These are phyloP conservation scores for Suhomyces prunicola DNA, from an alignment of 805 yeast genomes.

Conservation along the genomic window DNA sequence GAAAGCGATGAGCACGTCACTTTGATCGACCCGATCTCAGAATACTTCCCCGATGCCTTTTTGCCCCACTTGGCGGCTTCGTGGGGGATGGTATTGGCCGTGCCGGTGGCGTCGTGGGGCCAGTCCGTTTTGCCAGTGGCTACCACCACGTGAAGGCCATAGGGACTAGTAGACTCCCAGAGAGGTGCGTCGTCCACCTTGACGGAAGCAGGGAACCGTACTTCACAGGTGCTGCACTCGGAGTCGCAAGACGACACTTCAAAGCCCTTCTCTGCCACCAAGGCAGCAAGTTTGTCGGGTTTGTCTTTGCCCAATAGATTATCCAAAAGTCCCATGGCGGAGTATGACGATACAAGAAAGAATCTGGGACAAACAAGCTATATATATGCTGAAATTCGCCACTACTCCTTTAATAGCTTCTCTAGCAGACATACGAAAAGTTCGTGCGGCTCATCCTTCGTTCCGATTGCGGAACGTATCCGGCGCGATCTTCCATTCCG, in stretches of 20 bases:
- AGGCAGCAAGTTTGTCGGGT: neutral
- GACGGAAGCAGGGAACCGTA: conserved; percentile 51
- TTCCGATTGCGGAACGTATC: neutral
- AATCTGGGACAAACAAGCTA: neutral
- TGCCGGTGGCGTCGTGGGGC: conserved; percentile 67
- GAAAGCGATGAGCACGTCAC: conserved; percentile 56
- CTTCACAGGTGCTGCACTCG: conserved; percentile 54
- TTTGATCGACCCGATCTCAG: conserved; percentile 36
- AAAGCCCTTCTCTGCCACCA: conserved; percentile 18
- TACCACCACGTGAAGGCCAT: conserved; percentile 68
- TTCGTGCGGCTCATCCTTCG: neutral
- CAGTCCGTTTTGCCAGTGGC: conserved; percentile 87
- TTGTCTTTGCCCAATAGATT: neutral
- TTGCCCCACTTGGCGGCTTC: conserved; percentile 40
- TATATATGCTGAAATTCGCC: neutral
- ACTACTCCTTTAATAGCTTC: neutral
- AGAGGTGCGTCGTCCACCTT: conserved; percentile 43
- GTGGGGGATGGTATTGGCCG: conserved; percentile 42
- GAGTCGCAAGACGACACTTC: conserved; percentile 45
- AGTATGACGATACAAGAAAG: neutral
- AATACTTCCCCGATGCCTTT: conserved; percentile 11
- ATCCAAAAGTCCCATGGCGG: conserved; percentile 4
- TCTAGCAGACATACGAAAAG: neutral
- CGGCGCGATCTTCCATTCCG: neutral
- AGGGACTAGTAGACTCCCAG: conserved; percentile 70